Evolutionary conservation across 1,284 basidiomycete genomes (phyloP), one percentile per base, ranked within the genome.

Genomic region (Pseudozyma pruni): DNA sequence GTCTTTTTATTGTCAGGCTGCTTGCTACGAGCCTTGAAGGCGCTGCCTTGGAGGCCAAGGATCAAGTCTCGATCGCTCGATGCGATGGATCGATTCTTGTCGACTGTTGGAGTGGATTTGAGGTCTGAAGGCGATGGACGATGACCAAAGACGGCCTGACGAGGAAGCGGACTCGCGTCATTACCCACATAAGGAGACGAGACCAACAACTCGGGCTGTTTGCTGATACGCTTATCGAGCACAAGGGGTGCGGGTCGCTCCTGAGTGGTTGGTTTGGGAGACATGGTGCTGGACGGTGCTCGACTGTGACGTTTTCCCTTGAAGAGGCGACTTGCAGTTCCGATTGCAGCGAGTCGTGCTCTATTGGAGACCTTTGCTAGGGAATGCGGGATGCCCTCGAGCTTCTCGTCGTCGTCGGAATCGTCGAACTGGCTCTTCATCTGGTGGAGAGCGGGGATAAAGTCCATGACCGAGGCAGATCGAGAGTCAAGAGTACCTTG

Each of bases 331-430:
- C 60, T 64, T 8, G 67, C 60, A 13, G 60, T 63, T 6, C 67
- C 58, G 5, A 70, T 35, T 1, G 61, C 61, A 4, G 68, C 61
- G 1, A 71, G 49, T 17, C 68, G 52, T 23, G 68, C 62, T 14
- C 42, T 34, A 3, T 54, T 52, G 1, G 57, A 50, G 6, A 61
- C 39, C 16, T 41, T 27, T 0, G 59, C 20, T 4, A 52, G 22
- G 19, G 52, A 37, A 1, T 35, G 43, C 7, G 40, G 27, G 31
- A 32, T 27, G 1, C 13, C 9, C 14, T 61, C 35, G 23, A 63
- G 47, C 48, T 46, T 54, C 17, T 62, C 62, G 19, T 72, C 69
- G 17, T 72, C 69, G 31, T 72, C 69, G 10, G 69, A 72, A 34
- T 72, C 69, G 13, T 66, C 62, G 19, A 72, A 72, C 8, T 46